These are phyloP conservation scores for Zoysia matrella DNA, from an alignment of 202 grass and related monocot genomes.

Conservation along the genomic window DNA sequence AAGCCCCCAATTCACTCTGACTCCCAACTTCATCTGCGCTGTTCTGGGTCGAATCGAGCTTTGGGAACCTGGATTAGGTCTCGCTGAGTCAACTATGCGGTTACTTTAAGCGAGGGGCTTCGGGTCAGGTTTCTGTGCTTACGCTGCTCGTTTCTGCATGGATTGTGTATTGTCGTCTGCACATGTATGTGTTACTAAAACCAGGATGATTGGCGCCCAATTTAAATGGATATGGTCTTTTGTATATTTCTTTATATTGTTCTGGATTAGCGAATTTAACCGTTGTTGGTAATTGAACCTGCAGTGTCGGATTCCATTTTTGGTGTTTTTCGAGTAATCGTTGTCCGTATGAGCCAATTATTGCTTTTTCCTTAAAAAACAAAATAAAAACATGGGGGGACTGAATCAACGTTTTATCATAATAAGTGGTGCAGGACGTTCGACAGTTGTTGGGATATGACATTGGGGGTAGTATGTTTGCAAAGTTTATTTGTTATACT, in stretches of 20 bases:
- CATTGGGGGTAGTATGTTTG: constrained; percentile 2
- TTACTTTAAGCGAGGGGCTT: constrained; percentile 22
- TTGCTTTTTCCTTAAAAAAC: background rate
- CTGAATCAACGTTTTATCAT: background rate
- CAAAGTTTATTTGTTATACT: background rate
- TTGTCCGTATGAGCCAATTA: background rate
- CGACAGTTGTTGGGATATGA: background rate
- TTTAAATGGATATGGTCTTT: background rate
- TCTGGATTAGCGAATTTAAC: background rate
- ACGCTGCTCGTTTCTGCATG: background rate
- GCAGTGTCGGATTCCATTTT: constrained; percentile 11
- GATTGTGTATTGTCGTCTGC: background rate
- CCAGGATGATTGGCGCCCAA: background rate
- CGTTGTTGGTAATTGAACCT: background rate
- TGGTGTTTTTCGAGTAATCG: background rate
- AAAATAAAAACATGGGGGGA: background rate
- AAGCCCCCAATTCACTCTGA: constrained; percentile 28
- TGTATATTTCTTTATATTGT: background rate
- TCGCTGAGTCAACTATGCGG: background rate
- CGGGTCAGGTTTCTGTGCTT: background rate
- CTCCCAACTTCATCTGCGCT: background rate
- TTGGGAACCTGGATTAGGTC: background rate
- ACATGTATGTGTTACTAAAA: background rate
- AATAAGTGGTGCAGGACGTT: background rate
- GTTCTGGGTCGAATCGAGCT: background rate